phyloP scores from a whole-genome alignment of 2,329 filamentous ascomycete genomes.

The Trichoderma simmonsii region DNA sequence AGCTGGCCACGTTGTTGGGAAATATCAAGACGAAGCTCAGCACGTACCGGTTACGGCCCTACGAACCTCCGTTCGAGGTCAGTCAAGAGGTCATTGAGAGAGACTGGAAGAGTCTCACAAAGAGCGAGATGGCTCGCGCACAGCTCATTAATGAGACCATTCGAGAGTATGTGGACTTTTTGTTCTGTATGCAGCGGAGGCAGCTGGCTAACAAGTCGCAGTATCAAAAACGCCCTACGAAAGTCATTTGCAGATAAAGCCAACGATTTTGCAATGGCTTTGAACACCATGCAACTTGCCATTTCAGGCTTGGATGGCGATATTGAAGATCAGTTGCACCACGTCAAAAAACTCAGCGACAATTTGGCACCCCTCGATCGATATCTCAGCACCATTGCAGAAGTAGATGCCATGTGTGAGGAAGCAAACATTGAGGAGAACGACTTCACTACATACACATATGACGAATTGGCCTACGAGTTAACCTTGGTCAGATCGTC shows the following conservation, averaged over 20 bases:
- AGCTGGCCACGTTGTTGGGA: slow-evolving; percentile 84
- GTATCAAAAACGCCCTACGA: slow-evolving; percentile 91
- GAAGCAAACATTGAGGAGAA: slow-evolving; percentile 99
- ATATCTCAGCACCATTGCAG: slow-evolving; percentile 83
- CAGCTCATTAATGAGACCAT: slow-evolving; percentile 98
- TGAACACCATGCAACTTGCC: slow-evolving; percentile 91
- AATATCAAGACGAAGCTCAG: slow-evolving; percentile 99
- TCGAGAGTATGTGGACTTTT: slow-evolving; percentile 63
- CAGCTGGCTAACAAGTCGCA: slow-evolving; percentile 37
- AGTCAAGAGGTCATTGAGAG: slow-evolving; percentile 77
- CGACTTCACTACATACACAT: slow-evolving; percentile 98
- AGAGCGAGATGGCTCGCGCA: slow-evolving; percentile 81
- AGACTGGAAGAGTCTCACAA: slow-evolving; percentile 77
- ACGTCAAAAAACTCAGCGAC: slow-evolving; percentile 79
- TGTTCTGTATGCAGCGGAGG: neutral
- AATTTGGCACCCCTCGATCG: slow-evolving; percentile 86
- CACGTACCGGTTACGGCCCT: slow-evolving; percentile 87
- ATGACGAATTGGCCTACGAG: slow-evolving; percentile 94
- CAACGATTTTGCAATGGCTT: slow-evolving; percentile 92
- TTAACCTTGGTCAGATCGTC: slow-evolving; percentile 85
- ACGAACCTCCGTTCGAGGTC: slow-evolving; percentile 82
- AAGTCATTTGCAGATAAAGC: slow-evolving; percentile 96
- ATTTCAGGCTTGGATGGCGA: slow-evolving; percentile 97
- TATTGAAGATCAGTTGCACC: slow-evolving; percentile 87
- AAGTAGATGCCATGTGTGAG: slow-evolving; percentile 81